These are phyloP conservation scores for Gillenia trifoliata DNA, from an alignment of 306 rosid genomes.

Conservation along the genomic window DNA sequence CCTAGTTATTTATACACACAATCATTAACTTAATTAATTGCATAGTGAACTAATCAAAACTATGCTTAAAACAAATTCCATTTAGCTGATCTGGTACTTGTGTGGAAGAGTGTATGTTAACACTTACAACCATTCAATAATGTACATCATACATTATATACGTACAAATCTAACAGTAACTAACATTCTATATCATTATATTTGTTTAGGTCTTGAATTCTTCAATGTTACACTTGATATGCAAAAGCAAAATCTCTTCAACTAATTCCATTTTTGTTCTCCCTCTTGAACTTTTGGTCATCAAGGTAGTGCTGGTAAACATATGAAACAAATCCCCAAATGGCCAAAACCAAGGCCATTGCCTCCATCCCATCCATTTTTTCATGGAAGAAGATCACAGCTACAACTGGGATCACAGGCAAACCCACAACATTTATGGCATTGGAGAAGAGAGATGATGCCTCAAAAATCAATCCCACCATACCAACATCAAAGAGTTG, in stretches of 20 bases:
- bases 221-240: not conserved
- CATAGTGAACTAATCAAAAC: no score
- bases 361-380: conserved; percentile 40
- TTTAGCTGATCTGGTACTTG: no score
- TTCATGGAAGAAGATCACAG: conserved; percentile 38
- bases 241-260: not conserved
- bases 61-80: no score
- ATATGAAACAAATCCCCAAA: conserved; percentile 31
- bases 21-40: no score
- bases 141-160: no score
- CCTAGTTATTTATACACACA: no score
- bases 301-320: conserved; percentile 9
- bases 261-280: not conserved
- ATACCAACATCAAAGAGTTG: conserved; percentile 22
- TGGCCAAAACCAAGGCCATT: conserved; percentile 38
- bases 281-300: not conserved
- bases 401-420: conserved; percentile 39
- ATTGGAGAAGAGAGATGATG: conserved; percentile 46
- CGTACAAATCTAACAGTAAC: no score
- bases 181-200: no score
- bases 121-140: no score
- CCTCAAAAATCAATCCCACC: conserved; percentile 43
- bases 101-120: no score
- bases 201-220: not conserved
- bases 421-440: conserved; percentile 34